phyloP scores from a whole-genome alignment of 2,329 filamentous ascomycete species.

The Parastagonospora avenae region DNA sequence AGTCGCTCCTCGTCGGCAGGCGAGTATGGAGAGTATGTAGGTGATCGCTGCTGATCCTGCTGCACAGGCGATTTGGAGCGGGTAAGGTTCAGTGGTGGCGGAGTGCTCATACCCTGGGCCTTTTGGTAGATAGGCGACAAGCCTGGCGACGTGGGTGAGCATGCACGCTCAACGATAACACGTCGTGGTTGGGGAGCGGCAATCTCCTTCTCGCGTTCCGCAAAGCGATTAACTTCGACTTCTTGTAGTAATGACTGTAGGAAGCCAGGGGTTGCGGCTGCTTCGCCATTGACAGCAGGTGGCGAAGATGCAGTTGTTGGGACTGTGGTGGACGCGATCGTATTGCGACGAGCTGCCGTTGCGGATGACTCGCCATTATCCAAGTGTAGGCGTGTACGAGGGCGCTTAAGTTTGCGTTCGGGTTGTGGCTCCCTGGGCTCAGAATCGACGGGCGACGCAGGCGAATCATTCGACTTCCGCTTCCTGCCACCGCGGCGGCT shows the following conservation, averaged over 20 bases:
- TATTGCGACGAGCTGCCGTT: constrained; percentile 36
- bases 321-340: constrained; percentile 24
- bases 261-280: constrained; percentile 69
- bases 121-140: constrained; percentile 72
- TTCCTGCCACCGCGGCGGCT: constrained; percentile 64
- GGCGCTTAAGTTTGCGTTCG: constrained; percentile 84
- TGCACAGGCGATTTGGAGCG: constrained; percentile 66
- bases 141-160: constrained; percentile 65
- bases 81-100: constrained; percentile 63
- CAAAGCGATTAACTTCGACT: constrained; percentile 65
- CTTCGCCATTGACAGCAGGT: constrained; percentile 26
- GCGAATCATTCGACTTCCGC: constrained; percentile 74
- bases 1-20: constrained; percentile 51
- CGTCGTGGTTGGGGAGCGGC: constrained; percentile 47
- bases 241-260: constrained; percentile 86
- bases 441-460: constrained; percentile 67
- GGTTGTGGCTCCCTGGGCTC: constrained; percentile 65
- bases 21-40: constrained; percentile 72
- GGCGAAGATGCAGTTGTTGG: constrained; percentile 22
- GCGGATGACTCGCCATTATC: constrained; percentile 54
- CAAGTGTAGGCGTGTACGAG: constrained; percentile 73
- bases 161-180: constrained; percentile 48
- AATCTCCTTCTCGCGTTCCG: constrained; percentile 44
- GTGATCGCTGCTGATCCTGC: constrained; percentile 63
- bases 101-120: constrained; percentile 72